Conservation (phyloP, 1,284 basidiomycete species). For the Leucoagaricus sp. region DNA sequence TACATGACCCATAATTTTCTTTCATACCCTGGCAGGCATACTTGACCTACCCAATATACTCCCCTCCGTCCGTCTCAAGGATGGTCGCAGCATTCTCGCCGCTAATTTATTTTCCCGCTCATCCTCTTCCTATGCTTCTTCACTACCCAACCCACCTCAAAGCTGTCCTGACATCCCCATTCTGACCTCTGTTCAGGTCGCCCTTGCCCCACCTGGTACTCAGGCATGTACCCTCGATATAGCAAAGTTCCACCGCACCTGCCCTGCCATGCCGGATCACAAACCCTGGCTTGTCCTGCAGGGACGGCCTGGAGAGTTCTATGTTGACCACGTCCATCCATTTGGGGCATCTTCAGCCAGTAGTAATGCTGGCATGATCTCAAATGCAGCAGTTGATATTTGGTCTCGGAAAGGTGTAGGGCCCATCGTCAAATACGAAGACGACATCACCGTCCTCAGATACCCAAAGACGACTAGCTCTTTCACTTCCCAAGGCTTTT, state of each 20-base stretch:
- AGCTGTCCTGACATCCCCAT: too few relatives aligned
- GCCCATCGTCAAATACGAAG: constrained; percentile 35
- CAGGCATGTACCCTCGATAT: constrained; percentile 36
- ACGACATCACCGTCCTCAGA: constrained; percentile 29
- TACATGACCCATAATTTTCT: too few relatives aligned
- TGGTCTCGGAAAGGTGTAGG: constrained; percentile 21
- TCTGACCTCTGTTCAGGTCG: constrained; percentile 32
- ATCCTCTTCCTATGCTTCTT: too few relatives aligned
- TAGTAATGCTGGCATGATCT: constrained; percentile 30
- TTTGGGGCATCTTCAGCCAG: constrained; percentile 32
- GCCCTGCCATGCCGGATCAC: constrained; percentile 30
- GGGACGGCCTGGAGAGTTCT: constrained; percentile 23
- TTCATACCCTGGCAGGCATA: too few relatives aligned
- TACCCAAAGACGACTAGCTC: too few relatives aligned
- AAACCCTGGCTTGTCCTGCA: constrained; percentile 29
- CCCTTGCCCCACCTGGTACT: constrained; percentile 29
- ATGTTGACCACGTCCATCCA: constrained; percentile 28
- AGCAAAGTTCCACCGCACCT: constrained; percentile 31
- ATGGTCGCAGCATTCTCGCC: too few relatives aligned
- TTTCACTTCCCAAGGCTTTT: too few relatives aligned
- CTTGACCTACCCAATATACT: too few relatives aligned
- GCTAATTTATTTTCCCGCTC: too few relatives aligned
- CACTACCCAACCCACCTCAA: too few relatives aligned
- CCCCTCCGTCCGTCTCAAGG: too few relatives aligned
- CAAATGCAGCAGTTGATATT: constrained; percentile 32